Conservation (phyloP, 2,329 filamentous ascomycete genomes). For the Xylariales sp. region DNA sequence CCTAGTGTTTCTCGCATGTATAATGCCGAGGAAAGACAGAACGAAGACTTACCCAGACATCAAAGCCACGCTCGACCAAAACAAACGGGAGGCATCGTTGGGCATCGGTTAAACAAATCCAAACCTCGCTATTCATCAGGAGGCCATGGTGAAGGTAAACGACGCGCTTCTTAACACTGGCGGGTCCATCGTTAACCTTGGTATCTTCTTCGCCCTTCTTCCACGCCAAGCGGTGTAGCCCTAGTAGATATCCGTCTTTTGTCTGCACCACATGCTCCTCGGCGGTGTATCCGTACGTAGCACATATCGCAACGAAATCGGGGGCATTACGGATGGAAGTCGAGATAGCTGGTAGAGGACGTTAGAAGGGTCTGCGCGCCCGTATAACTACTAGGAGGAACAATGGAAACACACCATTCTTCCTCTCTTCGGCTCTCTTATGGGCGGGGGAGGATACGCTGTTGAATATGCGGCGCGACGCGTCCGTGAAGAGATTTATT, state of each 20-base stretch:
- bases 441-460: conserved; percentile 76
- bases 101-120: conserved; percentile 91
- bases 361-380: conserved; percentile 67
- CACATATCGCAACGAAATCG: conserved; percentile 95
- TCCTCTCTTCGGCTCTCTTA: conserved; percentile 74
- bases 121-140: conserved; percentile 99
- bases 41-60: conserved; percentile 82
- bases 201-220: conserved; percentile 82
- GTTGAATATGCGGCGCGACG: conserved; percentile 86
- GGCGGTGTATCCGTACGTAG: conserved; percentile 88
- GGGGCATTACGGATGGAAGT: conserved; percentile 84
- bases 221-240: conserved; percentile 88
- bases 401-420: conserved; percentile 63
- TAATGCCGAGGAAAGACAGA: not conserved
- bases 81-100: conserved; percentile 89
- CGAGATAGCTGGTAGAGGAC: conserved; percentile 70
- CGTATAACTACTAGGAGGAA: conserved; percentile 39
- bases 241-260: conserved; percentile 90
- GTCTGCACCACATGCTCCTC: conserved; percentile 98
- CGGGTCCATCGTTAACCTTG: conserved; percentile 78
- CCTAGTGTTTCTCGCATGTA: not conserved
- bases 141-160: conserved; percentile 95
- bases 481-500: conserved; percentile 83
- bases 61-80: conserved; percentile 89
- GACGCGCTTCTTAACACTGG: conserved; percentile 81